These are phyloP conservation scores for Chrysoporthe puriensis DNA, from an alignment of 2,329 filamentous ascomycete species.

Conservation along the genomic window DNA sequence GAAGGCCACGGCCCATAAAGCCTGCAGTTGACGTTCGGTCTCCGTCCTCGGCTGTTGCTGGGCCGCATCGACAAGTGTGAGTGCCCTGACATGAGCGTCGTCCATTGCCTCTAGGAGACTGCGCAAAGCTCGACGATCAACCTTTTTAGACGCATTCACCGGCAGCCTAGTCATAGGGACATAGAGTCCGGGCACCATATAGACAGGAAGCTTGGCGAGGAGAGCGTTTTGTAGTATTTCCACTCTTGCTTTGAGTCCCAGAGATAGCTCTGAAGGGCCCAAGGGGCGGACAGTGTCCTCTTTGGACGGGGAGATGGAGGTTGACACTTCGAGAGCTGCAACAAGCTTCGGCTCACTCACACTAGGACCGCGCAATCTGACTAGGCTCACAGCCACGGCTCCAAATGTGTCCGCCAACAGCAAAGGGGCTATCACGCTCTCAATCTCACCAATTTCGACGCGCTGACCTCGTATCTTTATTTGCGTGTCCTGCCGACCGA, in stretches of 20 bases:
- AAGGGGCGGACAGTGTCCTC: not conserved
- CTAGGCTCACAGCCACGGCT: not conserved
- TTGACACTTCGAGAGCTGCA: not conserved
- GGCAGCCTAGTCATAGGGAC: constrained; percentile 34
- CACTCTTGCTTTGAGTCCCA: not conserved
- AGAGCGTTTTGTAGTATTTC: not conserved
- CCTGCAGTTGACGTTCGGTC: constrained; percentile 43
- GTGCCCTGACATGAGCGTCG: not conserved
- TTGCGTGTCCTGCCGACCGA: constrained; percentile 49
- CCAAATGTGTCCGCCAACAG: not conserved
- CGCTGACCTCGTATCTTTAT: constrained; percentile 57
- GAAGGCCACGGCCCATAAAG: constrained; percentile 36
- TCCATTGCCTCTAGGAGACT: not conserved
- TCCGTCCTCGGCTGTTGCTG: not conserved
- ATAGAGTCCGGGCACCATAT: constrained; percentile 31
- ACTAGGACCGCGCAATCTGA: not conserved
- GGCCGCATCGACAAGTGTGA: not conserved
- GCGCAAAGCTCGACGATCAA: not conserved
- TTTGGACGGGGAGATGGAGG: not conserved
- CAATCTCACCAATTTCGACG: constrained; percentile 44
- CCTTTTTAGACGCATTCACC: constrained; percentile 35
- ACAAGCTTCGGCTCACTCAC: not conserved
- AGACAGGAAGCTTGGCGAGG: not conserved
- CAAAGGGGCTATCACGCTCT: constrained; percentile 8
- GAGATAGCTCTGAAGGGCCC: not conserved